Percentiles rank a stretch among this genome's conserved stretches.
These are phyloP conservation scores for Quercus agrifolia DNA, from an alignment of 306 rosid species.

Conservation along the genomic window DNA sequence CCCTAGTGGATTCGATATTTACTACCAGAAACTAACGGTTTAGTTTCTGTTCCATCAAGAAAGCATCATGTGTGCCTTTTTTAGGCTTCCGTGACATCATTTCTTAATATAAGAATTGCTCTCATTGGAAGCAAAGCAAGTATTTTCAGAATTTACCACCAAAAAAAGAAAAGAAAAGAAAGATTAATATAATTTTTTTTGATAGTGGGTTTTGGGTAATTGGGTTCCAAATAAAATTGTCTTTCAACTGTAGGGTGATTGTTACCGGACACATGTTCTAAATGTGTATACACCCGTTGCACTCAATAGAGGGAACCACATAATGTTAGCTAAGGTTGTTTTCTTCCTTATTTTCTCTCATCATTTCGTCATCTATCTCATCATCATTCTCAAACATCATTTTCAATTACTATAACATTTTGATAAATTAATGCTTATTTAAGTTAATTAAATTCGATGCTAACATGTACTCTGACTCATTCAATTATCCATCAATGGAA, in stretches of 20 bases:
- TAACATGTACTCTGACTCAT: not conserved
- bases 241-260: not conserved
- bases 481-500: not conserved
- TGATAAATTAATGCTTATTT: not conserved
- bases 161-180: no score
- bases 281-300: slow-evolving; percentile 15
- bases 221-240: not conserved
- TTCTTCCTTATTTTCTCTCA: not conserved
- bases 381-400: slow-evolving; percentile 5
- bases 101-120: no score
- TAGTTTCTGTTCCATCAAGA: no score
- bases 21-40: no score
- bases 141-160: not conserved
- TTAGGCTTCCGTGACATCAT: no score
- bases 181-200: not conserved
- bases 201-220: no score
- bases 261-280: not conserved
- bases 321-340: not conserved
- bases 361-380: slow-evolving; percentile 4
- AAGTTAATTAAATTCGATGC: not conserved
- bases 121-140: not conserved
- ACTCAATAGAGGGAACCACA: slow-evolving; percentile 25
- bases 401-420: not conserved
- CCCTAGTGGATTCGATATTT: no score
- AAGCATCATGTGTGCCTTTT: no score